These are phyloP conservation scores for Calocybe gangraenosa DNA, from an alignment of 768 basidiomycete genomes.

Conservation along the genomic window DNA sequence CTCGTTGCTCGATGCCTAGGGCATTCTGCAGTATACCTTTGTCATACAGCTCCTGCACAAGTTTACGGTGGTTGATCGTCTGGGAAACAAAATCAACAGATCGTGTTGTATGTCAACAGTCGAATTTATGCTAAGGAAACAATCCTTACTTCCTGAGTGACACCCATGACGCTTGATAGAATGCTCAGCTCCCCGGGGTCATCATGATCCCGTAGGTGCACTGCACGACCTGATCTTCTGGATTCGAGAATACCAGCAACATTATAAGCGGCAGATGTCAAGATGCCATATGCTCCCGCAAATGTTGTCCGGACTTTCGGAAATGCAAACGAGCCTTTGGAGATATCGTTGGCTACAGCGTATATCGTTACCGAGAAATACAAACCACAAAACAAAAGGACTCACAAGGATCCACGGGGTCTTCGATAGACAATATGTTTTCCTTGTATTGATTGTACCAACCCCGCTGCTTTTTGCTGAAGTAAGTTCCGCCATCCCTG, in stretches of 20 bases:
- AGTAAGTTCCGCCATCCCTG: constrained; percentile 86
- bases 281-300: constrained; percentile 73
- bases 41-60: constrained; percentile 68
- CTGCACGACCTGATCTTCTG: constrained; percentile 44
- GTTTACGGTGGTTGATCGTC: constrained; percentile 71
- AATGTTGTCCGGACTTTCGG: constrained; percentile 77
- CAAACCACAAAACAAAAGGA: too few species aligned
- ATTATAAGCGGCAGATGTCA: constrained; percentile 71
- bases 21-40: constrained; percentile 53
- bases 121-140: neutral
- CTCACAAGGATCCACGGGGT: constrained; percentile 86
- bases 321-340: constrained; percentile 82
- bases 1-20: constrained; percentile 36
- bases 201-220: constrained; percentile 36
- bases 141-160: constrained; percentile 72
- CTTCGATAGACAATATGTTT: constrained; percentile 79
- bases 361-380: too few species aligned
- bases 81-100: constrained; percentile 21
- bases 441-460: constrained; percentile 66
- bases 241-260: constrained; percentile 61
- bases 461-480: constrained; percentile 72
- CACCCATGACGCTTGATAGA: constrained; percentile 71
- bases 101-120: neutral
- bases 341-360: constrained; percentile 93
- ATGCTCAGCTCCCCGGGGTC: constrained; percentile 72